phyloP scores from a whole-genome alignment of 139 green algal genomes.

The Desmodesmus armatus region DNA sequence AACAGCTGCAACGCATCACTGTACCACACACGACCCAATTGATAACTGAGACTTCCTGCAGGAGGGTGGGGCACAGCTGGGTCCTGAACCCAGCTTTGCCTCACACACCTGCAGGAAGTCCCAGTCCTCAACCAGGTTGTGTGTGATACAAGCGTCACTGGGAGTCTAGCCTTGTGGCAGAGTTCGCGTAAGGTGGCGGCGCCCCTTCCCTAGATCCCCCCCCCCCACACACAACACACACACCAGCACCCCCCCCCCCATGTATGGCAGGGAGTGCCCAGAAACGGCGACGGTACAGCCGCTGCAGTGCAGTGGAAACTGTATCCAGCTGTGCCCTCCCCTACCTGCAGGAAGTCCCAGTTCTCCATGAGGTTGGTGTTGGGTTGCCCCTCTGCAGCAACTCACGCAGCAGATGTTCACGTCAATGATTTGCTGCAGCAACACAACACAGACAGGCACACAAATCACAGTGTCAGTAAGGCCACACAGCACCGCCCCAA shows the following conservation, averaged over 20 bases:
- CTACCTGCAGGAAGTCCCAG: constrained; percentile 96
- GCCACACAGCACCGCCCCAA: too few species aligned
- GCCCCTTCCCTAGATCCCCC: too few species aligned
- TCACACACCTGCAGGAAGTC: constrained; percentile 14
- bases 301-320: constrained; percentile 4
- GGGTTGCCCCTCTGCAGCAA: constrained; percentile 82
- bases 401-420: constrained; percentile 85
- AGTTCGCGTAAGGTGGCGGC: too few species aligned
- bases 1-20: not conserved
- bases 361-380: constrained; percentile 92
- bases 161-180: too few species aligned
- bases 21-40: not conserved
- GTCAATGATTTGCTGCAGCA: constrained; percentile 86
- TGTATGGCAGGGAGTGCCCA: too few species aligned
- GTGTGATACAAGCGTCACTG: too few species aligned
- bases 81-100: not conserved
- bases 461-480: too few species aligned
- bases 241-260: too few species aligned
- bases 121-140: not conserved
- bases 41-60: not conserved
- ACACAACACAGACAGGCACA: not conserved
- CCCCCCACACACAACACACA: too few species aligned
- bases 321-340: too few species aligned
- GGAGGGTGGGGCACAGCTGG: not conserved
- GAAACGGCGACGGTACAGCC: too few species aligned